These are phyloP conservation scores for Lepidium africanum DNA, from an alignment of 345 rosid species.

Conservation along the genomic window DNA sequence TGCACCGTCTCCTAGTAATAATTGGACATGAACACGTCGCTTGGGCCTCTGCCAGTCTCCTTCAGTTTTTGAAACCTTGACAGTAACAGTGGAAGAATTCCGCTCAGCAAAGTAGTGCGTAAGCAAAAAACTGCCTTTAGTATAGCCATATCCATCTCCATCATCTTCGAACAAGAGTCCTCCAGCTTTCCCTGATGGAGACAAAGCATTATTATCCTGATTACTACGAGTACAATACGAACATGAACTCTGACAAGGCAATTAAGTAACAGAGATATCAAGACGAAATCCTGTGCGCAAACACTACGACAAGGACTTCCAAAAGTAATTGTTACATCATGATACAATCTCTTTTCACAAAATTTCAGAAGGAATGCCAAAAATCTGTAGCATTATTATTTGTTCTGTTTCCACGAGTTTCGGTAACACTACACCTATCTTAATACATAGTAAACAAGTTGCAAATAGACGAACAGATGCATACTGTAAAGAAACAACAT, in stretches of 20 bases:
- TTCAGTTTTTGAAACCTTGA: slow-evolving; percentile 53
- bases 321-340: not conserved
- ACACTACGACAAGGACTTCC: not conserved
- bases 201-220: not conserved
- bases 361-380: no score
- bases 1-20: slow-evolving; percentile 81
- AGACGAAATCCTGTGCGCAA: not conserved
- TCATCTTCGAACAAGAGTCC: slow-evolving; percentile 81
- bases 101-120: slow-evolving; percentile 61
- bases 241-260: slow-evolving; percentile 1
- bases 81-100: slow-evolving; percentile 48
- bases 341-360: no score
- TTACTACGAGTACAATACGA: not conserved
- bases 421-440: no score
- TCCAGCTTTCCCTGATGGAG: slow-evolving; percentile 51
- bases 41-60: slow-evolving; percentile 83
- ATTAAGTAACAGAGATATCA: not conserved
- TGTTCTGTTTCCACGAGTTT: no score
- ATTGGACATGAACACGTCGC: slow-evolving; percentile 53
- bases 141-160: slow-evolving; percentile 85
- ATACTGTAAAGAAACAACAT: not conserved
- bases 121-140: slow-evolving; percentile 51
- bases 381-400: no score
- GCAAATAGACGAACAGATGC: not conserved
- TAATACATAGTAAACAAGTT: not conserved